These are phyloP conservation scores for Aegle marmelos DNA, from an alignment of 345 rosid genomes.

Conservation along the genomic window DNA sequence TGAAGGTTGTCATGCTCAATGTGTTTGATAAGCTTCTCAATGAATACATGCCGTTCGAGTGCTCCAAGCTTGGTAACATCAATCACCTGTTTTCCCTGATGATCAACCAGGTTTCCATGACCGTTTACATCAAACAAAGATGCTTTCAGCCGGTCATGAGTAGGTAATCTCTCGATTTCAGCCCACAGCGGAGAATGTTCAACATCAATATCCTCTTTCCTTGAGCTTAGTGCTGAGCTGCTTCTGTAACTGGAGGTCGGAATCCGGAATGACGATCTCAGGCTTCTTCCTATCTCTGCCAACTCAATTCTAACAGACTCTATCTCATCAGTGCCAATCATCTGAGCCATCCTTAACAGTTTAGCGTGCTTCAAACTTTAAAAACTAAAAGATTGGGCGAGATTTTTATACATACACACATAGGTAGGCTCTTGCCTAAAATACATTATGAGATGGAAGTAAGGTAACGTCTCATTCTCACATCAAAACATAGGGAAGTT, in stretches of 20 bases:
- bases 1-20: constrained; percentile 64
- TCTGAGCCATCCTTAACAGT: constrained; percentile 42
- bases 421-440: not conserved
- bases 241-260: constrained; percentile 43
- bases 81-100: constrained; percentile 33
- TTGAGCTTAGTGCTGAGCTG: constrained; percentile 8
- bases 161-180: constrained; percentile 67
- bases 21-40: constrained; percentile 63
- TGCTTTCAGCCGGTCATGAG: constrained; percentile 52
- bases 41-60: constrained; percentile 45
- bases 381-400: not conserved
- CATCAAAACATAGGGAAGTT: not conserved
- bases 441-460: not conserved
- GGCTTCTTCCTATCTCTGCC: constrained; percentile 62
- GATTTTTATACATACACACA: not conserved
- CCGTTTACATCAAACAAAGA: constrained; percentile 39
- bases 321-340: constrained; percentile 51
- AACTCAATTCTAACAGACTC: constrained; percentile 63
- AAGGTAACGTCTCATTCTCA: not conserved
- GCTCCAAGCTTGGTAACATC: constrained; percentile 63
- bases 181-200: constrained; percentile 59
- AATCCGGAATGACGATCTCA: constrained; percentile 51
- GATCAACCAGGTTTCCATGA: constrained; percentile 14
- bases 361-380: not conserved
- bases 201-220: constrained; percentile 30